Base-by-base conservation (phyloP, 768 basidiomycete genomes). In the Dioszegia hungarica region DNA sequence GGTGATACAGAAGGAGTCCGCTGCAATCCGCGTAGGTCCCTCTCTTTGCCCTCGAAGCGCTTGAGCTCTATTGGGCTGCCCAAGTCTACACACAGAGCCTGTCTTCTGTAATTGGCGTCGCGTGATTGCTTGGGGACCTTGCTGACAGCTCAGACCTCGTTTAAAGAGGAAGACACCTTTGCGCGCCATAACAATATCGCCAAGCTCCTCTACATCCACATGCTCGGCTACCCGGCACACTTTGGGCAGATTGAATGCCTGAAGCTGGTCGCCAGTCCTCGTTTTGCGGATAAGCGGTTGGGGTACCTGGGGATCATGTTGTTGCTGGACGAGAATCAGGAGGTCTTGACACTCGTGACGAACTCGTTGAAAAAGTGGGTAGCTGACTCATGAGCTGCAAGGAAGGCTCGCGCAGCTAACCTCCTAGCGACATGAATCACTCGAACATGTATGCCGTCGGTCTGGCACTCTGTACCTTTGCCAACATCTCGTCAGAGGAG, bases 391-490 rank as follows among this genome's bases (percentile, higher is more conserved):
- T 43, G 2, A 2, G 17, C 9, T 11, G 6, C 1, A 19, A 11
- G 22, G 17, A n/a, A 49, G 10, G 31, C 4, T 24, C 44, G 44
- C 22, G 19, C 20, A 38, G 44, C 39, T 31, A 36, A 56, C 20
- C 5, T 9, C 19, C 28, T 25, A 99, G 94, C 79, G 95, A 99
- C 78, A 90, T 99, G 90, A 98, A 98, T 77, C 93, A 97, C 76
- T 86, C 93, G 1, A 97, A 97, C 77, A 95, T 95, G 90, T 98
- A 97, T 75, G 90, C 89, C 3, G 95, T 98, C 24, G 95, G 95
- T 5, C 83, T 99, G 54, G 94, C 92, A 1, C 84, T 99, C 33
- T 97, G 92, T 70, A 98, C 95, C 0, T 98, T 99, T 72, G 95
- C 94, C 57, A 97, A 98, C 72, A 98, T 98, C 64, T 91, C 95